A percentile compares a stretch with the other conserved stretches of the same genome.
These are phyloP conservation scores for Botrytis paeoniae DNA, from an alignment of 2,329 filamentous ascomycete species.

Conservation along the genomic window DNA sequence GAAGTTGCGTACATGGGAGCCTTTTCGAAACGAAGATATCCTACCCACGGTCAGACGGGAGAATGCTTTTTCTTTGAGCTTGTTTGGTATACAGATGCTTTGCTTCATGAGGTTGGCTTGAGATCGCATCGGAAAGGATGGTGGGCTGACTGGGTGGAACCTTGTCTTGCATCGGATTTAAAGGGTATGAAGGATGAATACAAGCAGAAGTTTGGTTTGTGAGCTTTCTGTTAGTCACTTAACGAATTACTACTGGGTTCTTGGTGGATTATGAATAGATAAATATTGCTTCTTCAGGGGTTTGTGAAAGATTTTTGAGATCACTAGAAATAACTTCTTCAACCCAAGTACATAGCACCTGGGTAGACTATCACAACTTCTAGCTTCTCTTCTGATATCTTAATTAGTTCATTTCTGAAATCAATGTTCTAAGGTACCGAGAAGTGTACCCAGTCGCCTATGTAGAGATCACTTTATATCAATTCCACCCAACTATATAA, in stretches of 20 bases:
- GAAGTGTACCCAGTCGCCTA: neutral
- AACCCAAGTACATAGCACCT: neutral
- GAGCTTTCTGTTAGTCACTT: neutral
- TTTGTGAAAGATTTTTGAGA: too few relatives aligned
- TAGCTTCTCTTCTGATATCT: neutral
- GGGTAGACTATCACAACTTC: neutral
- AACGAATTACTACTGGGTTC: neutral
- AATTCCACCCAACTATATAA: neutral
- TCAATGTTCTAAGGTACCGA: neutral
- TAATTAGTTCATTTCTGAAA: neutral
- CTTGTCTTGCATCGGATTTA: slow-evolving; percentile 12
- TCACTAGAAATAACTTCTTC: too few relatives aligned
- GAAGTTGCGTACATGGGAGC: slow-evolving; percentile 17
- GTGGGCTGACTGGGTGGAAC: slow-evolving; percentile 9
- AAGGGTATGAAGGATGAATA: slow-evolving; percentile 14
- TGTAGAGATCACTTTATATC: neutral
- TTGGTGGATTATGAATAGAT: neutral
- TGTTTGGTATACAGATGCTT: slow-evolving; percentile 14
- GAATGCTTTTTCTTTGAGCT: slow-evolving; percentile 17
- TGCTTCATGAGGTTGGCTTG: slow-evolving; percentile 15
- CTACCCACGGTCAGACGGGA: slow-evolving; percentile 8
- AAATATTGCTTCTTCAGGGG: neutral
- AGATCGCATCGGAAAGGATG: slow-evolving; percentile 15
- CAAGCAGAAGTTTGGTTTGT: slow-evolving; percentile 1
- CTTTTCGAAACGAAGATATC: slow-evolving; percentile 19